These are phyloP conservation scores for Ascochyta viciae-villosae DNA, from an alignment of 2,329 filamentous ascomycete species.

Conservation along the genomic window DNA sequence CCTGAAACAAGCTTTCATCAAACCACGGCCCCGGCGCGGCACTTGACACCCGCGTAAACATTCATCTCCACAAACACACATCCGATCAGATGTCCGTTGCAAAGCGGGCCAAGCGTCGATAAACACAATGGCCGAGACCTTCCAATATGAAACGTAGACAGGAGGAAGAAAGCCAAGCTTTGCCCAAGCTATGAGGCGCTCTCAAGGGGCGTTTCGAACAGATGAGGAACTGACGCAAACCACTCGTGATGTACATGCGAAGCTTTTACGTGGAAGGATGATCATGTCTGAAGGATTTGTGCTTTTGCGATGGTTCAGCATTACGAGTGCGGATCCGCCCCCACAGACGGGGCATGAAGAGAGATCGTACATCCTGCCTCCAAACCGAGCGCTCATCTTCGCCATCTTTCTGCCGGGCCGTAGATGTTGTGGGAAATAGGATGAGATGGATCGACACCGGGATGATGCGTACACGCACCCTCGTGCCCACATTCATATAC, in stretches of 20 bases:
- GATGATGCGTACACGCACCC: neutral
- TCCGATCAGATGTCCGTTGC: neutral
- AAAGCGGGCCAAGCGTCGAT: neutral
- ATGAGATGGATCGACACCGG: conserved; percentile 10
- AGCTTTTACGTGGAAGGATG: neutral
- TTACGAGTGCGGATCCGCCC: neutral
- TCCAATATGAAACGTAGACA: conserved; percentile 3
- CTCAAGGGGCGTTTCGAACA: neutral
- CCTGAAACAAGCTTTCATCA: conserved; percentile 21
- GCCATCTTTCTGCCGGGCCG: neutral
- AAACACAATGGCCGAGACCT: neutral
- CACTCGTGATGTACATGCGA: neutral
- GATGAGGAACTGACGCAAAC: neutral
- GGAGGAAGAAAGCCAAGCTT: neutral
- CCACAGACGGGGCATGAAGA: neutral
- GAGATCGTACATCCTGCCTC: neutral
- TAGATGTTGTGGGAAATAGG: conserved; percentile 2
- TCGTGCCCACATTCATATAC: conserved; percentile 4
- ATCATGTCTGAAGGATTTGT: neutral
- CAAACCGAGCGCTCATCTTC: neutral
- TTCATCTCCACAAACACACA: conserved; percentile 17
- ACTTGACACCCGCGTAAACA: neutral
- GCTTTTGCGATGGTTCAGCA: neutral
- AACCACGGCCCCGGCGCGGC: conserved; percentile 10
- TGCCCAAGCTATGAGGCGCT: neutral